These are phyloP conservation scores for Pythium rishiriense DNA, from an alignment of 352 stramenopile species.

Conservation along the genomic window DNA sequence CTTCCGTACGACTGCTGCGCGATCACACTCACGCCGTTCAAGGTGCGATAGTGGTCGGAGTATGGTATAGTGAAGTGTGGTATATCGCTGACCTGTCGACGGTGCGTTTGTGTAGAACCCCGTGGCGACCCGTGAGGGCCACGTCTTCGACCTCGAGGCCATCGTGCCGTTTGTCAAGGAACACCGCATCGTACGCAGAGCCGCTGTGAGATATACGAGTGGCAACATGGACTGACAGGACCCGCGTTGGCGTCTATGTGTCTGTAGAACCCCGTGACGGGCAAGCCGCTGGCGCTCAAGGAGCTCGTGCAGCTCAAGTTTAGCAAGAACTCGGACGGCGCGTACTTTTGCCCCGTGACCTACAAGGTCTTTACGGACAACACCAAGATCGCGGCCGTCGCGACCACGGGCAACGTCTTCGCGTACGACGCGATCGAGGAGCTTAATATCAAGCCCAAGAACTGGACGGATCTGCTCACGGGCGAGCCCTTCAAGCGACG, in stretches of 20 bases:
- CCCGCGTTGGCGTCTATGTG: neutral
- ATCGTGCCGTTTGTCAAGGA: constrained; percentile 96
- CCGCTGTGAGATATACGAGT: neutral
- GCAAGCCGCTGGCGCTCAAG: constrained; percentile 85
- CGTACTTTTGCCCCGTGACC: constrained; percentile 93
- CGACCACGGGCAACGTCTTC: constrained; percentile 94
- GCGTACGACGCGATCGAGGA: constrained; percentile 97
- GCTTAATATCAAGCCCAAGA: constrained; percentile 98
- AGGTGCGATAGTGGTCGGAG: constrained; percentile 35
- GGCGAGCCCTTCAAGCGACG: constrained; percentile 91
- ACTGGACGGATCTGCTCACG: constrained; percentile 95
- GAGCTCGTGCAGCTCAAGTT: constrained; percentile 94
- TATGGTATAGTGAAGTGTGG: too few species aligned
- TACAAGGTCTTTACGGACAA: constrained; percentile 95
- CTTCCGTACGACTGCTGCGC: constrained; percentile 99
- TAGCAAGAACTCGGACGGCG: constrained; percentile 74
- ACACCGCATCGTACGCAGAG: constrained; percentile 84
- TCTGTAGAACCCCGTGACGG: constrained; percentile 93
- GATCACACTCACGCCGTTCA: constrained; percentile 92
- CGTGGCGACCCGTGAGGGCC: constrained; percentile 93
- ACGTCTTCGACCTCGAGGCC: constrained; percentile 97
- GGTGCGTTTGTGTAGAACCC: constrained; percentile 86
- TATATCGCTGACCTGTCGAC: too few species aligned
- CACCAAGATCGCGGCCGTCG: constrained; percentile 83
- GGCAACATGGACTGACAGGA: neutral